Conservation (phyloP, 495 filamentous ascomycete genomes). For the Ascodesmis nigricans region DNA sequence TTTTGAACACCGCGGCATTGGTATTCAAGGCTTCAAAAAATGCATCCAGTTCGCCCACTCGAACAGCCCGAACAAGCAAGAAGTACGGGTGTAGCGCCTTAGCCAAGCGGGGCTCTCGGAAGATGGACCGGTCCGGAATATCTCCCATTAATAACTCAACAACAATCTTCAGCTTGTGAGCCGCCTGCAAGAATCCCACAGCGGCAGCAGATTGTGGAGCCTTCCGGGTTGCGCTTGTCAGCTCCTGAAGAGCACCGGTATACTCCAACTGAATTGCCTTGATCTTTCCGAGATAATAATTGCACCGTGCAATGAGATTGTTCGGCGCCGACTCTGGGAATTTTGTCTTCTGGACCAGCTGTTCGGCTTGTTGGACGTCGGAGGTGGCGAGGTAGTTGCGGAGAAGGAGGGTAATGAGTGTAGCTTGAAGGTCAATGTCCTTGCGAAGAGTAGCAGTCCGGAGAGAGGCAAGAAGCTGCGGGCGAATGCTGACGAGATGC, state of each 20-base stretch:
- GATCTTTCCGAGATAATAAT: slow-evolving; percentile 90
- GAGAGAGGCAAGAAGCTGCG: slow-evolving; percentile 65
- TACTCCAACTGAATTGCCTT: slow-evolving; percentile 90
- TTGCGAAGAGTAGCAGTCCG: slow-evolving; percentile 86
- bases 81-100: slow-evolving; percentile 76
- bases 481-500: slow-evolving; percentile 61
- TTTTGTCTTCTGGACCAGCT: slow-evolving; percentile 79
- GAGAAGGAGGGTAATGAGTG: slow-evolving; percentile 78
- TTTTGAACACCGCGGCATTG: slow-evolving; percentile 63
- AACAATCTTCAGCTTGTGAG: slow-evolving; percentile 79
- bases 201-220: slow-evolving; percentile 75
- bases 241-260: slow-evolving; percentile 85
- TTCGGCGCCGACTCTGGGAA: slow-evolving; percentile 86
- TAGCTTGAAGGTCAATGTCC: slow-evolving; percentile 87
- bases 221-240: slow-evolving; percentile 81
- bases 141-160: slow-evolving; percentile 97
- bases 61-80: slow-evolving; percentile 77
- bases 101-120: slow-evolving; percentile 72
- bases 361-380: slow-evolving; percentile 89
- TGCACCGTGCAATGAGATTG: slow-evolving; percentile 88
- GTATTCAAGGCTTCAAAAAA: slow-evolving; percentile 65
- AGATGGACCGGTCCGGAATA: slow-evolving; percentile 82
- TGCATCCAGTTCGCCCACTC: slow-evolving; percentile 78
- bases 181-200: slow-evolving; percentile 81
- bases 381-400: slow-evolving; percentile 92